phyloP scores from a whole-genome alignment of 169 alveolate species.

The Plasmodium reichenowi region DNA sequence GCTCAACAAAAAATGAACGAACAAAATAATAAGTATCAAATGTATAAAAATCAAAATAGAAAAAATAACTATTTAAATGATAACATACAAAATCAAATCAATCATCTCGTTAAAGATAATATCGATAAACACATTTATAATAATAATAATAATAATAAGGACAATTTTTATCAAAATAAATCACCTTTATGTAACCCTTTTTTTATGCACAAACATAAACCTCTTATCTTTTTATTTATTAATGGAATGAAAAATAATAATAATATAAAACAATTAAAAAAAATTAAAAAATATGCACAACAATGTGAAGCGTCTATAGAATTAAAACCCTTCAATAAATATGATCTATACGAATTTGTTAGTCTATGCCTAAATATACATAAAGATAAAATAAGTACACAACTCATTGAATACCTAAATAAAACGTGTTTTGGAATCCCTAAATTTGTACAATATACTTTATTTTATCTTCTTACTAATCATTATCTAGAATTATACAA shows the following conservation, averaged over 20 bases:
- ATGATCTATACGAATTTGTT: conserved; percentile 76
- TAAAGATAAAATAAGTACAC: conserved; percentile 56
- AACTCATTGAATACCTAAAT: conserved; percentile 77
- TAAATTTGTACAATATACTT: conserved; percentile 77
- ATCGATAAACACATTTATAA: too few species aligned
- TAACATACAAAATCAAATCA: too few species aligned
- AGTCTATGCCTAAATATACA: conserved; percentile 61
- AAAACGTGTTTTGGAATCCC: conserved; percentile 81
- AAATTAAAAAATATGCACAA: conserved; percentile 78
- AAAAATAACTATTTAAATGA: neutral
- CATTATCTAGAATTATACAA: conserved; percentile 32
- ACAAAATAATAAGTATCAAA: neutral
- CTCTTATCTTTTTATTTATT: conserved; percentile 54
- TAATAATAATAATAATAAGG: conserved; percentile 17
- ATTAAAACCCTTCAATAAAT: conserved; percentile 63
- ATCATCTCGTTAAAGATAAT: too few species aligned
- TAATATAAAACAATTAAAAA: conserved; percentile 23
- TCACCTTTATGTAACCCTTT: conserved; percentile 72
- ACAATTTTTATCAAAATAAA: conserved; percentile 1
- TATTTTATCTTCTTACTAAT: conserved; percentile 75
- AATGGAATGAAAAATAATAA: conserved; percentile 45
- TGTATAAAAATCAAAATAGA: neutral
- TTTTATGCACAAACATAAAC: conserved; percentile 72
- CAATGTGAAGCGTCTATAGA: conserved; percentile 80
- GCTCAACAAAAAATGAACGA: conserved; percentile 59